Percentiles rank a stretch among this genome's conserved stretches.
Evolutionary conservation across 371 early-diverging fungal species (phyloP).

Genomic region (Entomophthora muscae): DNA sequence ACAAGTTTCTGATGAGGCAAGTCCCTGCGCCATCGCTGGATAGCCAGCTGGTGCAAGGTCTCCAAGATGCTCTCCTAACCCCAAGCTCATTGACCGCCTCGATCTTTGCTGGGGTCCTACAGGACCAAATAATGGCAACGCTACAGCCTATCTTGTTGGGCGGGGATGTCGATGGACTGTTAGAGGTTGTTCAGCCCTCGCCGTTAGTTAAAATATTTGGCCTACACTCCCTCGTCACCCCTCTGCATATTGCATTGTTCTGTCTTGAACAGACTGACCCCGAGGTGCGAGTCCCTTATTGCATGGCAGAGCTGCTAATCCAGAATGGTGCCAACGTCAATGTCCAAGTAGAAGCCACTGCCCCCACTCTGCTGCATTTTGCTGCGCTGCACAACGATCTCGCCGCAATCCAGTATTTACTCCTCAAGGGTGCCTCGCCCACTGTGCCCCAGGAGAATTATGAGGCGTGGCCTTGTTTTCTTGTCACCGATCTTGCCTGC

Average conservation of each 20-base stretch:
- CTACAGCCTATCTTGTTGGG: conserved; percentile 5
- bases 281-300: background rate
- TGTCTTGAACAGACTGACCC: background rate
- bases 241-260: conserved; percentile 7
- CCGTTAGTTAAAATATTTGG: conserved; percentile 2
- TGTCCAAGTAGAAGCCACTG: background rate
- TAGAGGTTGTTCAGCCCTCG: background rate
- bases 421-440: conserved; percentile 6
- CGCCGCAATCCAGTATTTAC: conserved; percentile 2
- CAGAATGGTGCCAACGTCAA: conserved; percentile 10
- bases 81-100: background rate
- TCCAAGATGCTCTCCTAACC: background rate
- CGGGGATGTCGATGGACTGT: background rate
- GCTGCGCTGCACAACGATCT: background rate
- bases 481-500: background rate
- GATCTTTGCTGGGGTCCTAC: background rate
- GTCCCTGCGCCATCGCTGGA: background rate
- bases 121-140: background rate
- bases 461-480: conserved; percentile 3
- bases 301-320: conserved; percentile 5
- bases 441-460: background rate
- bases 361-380: background rate
- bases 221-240: background rate
- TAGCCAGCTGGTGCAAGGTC: background rate
- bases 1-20: background rate